These are phyloP conservation scores for Cercospora janseana DNA, from an alignment of 2,329 filamentous ascomycete genomes.

Conservation along the genomic window DNA sequence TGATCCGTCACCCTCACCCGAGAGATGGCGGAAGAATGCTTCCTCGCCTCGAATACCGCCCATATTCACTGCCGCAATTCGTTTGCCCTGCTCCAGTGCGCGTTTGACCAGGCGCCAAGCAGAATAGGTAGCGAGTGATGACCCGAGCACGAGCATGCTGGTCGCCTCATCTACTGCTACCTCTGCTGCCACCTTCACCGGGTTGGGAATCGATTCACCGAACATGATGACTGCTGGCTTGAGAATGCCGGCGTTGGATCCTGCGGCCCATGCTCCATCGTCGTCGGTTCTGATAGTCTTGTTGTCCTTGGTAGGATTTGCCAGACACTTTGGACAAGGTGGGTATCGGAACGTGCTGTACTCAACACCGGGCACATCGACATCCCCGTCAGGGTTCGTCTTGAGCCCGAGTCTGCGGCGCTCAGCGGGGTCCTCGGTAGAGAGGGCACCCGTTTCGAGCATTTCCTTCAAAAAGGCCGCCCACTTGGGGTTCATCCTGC, in stretches of 20 bases:
- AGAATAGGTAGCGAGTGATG: conserved; percentile 89
- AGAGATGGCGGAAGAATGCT: conserved; percentile 61
- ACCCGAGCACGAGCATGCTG: conserved; percentile 76
- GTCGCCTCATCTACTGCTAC: conserved; percentile 73
- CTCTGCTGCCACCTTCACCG: conserved; percentile 74
- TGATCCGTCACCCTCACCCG: conserved; percentile 42
- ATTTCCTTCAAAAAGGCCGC: conserved; percentile 70
- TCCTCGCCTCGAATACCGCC: conserved; percentile 77
- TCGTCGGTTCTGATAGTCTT: conserved; percentile 67
- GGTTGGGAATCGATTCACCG: conserved; percentile 74
- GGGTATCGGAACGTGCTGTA: conserved; percentile 92
- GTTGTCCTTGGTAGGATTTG: conserved; percentile 52
- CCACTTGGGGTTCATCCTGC: conserved; percentile 83
- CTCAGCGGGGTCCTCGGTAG: conserved; percentile 72
- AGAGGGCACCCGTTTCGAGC: conserved; percentile 69
- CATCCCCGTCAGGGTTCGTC: conserved; percentile 91
- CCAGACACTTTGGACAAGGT: conserved; percentile 76
- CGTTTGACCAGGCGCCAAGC: conserved; percentile 86
- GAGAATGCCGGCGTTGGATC: conserved; percentile 65
- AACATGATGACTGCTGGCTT: conserved; percentile 97
- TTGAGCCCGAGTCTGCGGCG: conserved; percentile 67
- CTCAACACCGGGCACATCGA: conserved; percentile 80
- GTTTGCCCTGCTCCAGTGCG: conserved; percentile 77
- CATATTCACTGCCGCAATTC: conserved; percentile 83
- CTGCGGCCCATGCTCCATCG: conserved; percentile 73